These are phyloP conservation scores for Podosphaera leucotricha DNA, from an alignment of 2,329 filamentous ascomycete genomes.

Conservation along the genomic window DNA sequence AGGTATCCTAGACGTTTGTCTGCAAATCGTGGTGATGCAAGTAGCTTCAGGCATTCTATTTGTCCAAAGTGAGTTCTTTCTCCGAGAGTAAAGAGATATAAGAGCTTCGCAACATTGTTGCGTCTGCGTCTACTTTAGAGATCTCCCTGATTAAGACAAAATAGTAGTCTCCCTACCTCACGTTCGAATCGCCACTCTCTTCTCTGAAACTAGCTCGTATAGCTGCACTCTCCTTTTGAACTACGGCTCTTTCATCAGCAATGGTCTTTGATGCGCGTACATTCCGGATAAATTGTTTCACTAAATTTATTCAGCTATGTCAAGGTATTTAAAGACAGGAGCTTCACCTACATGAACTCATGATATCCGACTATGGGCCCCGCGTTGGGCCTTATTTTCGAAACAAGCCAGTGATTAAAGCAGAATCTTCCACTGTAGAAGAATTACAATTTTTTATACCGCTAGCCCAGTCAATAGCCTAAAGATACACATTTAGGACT, in stretches of 20 bases:
- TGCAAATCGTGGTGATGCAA: slow-evolving; percentile 89
- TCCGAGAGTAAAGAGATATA: slow-evolving; percentile 93
- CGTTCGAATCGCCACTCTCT: slow-evolving; percentile 76
- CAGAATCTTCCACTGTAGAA: background rate
- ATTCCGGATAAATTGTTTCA: slow-evolving; percentile 99
- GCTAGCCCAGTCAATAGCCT: background rate
- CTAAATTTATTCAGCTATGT: slow-evolving; percentile 23
- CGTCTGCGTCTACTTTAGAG: slow-evolving; percentile 31
- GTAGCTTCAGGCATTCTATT: slow-evolving; percentile 94
- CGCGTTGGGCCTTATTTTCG: slow-evolving; percentile 12
- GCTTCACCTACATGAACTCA: slow-evolving; percentile 16
- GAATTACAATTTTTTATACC: background rate
- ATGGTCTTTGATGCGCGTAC: slow-evolving; percentile 97
- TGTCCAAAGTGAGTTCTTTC: slow-evolving; percentile 97
- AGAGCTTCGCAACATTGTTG: slow-evolving; percentile 95
- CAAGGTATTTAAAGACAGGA: slow-evolving; percentile 3
- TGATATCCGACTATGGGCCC: slow-evolving; percentile 12
- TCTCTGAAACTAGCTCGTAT: slow-evolving; percentile 95
- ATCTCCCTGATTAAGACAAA: background rate
- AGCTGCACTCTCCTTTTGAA: slow-evolving; percentile 95
- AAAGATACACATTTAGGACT: background rate
- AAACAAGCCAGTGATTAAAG: background rate
- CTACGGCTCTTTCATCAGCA: slow-evolving; percentile 91
- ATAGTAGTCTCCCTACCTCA: slow-evolving; percentile 38
- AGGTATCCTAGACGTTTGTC: slow-evolving; percentile 93